Conservation (phyloP, 2,329 filamentous ascomycete genomes). For the Pyricularia grisea region DNA sequence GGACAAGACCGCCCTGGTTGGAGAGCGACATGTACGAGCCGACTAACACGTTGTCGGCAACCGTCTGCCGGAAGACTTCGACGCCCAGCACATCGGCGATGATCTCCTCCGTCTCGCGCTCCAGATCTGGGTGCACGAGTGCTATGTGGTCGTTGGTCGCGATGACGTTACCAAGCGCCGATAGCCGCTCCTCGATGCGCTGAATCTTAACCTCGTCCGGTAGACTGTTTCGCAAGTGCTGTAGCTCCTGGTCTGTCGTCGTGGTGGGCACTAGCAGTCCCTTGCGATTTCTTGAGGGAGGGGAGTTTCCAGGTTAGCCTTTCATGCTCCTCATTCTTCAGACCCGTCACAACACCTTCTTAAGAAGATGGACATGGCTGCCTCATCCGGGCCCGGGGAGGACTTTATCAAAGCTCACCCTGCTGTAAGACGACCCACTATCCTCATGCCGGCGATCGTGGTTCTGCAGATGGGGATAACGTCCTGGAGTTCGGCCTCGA, state of each 20-base stretch:
- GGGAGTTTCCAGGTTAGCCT: neutral
- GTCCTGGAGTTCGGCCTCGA: constrained; percentile 96
- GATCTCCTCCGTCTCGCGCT: constrained; percentile 97
- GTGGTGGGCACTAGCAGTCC: constrained; percentile 92
- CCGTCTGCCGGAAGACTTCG: constrained; percentile 86
- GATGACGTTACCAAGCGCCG: constrained; percentile 93
- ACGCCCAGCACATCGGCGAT: constrained; percentile 89
- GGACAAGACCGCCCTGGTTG: constrained; percentile 93
- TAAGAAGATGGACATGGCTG: neutral
- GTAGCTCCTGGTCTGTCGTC: constrained; percentile 95
- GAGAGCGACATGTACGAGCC: constrained; percentile 94
- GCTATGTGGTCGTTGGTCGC: constrained; percentile 95
- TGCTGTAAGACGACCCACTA: constrained; percentile 89
- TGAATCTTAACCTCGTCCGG: constrained; percentile 90
- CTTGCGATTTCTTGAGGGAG: constrained; percentile 69
- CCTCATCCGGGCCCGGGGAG: too few relatives aligned
- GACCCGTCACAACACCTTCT: neutral
- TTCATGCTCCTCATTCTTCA: neutral
- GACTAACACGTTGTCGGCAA: constrained; percentile 93
- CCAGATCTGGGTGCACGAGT: constrained; percentile 89
- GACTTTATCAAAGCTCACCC: constrained; percentile 45
- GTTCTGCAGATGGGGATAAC: constrained; percentile 94
- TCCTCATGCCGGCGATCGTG: constrained; percentile 92
- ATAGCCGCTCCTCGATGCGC: constrained; percentile 93
- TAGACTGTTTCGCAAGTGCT: constrained; percentile 91